These are phyloP conservation scores for Scheffersomyces amazonensis DNA, from an alignment of 805 yeast species.

Conservation along the genomic window DNA sequence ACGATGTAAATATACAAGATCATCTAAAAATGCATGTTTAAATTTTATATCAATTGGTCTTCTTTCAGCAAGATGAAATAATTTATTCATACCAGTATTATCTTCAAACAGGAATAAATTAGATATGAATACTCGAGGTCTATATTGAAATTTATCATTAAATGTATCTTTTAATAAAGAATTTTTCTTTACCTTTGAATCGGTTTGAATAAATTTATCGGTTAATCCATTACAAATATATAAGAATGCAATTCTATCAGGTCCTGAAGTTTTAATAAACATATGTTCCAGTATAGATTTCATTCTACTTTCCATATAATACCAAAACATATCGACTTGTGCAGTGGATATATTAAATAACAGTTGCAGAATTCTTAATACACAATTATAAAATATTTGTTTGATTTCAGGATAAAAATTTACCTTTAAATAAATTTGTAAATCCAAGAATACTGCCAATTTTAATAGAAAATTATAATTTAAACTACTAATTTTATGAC, in stretches of 20 bases:
- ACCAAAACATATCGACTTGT: conserved; percentile 30
- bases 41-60: conserved; percentile 16
- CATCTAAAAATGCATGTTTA: conserved; percentile 28
- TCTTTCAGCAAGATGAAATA: conserved; percentile 29
- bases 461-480: conserved; percentile 3
- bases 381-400: conserved; percentile 20
- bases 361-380: conserved; percentile 20
- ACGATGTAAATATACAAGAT: conserved; percentile 26
- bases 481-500: background rate
- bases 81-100: conserved; percentile 43
- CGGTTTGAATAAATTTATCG: conserved; percentile 22
- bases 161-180: conserved; percentile 36
- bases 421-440: conserved; percentile 16
- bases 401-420: conserved; percentile 14
- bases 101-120: conserved; percentile 36
- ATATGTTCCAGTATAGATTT: conserved; percentile 17
- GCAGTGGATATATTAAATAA: conserved; percentile 18
- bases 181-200: conserved; percentile 19
- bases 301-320: conserved; percentile 33
- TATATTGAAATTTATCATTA: conserved; percentile 34
- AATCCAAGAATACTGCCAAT: conserved; percentile 24
- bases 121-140: conserved; percentile 33
- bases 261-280: conserved; percentile 23
- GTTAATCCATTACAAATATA: conserved; percentile 39
- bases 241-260: conserved; percentile 37